Evolutionary conservation across 805 yeast species (phyloP).

Genomic region (Metschnikowia drakensbergensis): DNA sequence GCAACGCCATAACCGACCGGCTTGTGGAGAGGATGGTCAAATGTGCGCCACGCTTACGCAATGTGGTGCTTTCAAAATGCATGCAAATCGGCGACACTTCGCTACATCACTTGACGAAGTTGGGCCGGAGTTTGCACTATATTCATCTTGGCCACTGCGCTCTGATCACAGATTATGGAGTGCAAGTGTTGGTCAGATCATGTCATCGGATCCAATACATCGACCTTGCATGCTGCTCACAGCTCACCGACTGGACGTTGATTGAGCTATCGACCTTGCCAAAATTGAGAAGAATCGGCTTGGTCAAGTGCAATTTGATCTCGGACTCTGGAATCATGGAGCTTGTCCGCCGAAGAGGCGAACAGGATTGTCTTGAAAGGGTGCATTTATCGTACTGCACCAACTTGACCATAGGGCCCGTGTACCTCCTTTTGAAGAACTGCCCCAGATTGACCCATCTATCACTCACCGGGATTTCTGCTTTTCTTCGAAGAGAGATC

Average conservation of each 20-base stretch:
- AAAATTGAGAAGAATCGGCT: constrained; percentile 81
- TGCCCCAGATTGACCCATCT: constrained; percentile 88
- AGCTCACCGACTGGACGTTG: constrained; percentile 79
- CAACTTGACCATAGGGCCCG: constrained; percentile 72
- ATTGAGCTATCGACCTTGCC: constrained; percentile 73
- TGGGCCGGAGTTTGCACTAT: constrained; percentile 80
- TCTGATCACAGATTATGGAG: constrained; percentile 86
- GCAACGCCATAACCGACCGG: constrained; percentile 75
- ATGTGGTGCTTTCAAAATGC: constrained; percentile 88
- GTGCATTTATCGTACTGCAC: constrained; percentile 92
- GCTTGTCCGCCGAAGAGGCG: constrained; percentile 62
- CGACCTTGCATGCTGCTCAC: constrained; percentile 92
- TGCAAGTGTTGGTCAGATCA: constrained; percentile 62
- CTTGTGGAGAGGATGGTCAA: constrained; percentile 67
- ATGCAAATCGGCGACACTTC: constrained; percentile 79
- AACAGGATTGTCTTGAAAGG: constrained; percentile 81
- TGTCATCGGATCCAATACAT: constrained; percentile 88
- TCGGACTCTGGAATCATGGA: constrained; percentile 78
- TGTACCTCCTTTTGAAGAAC: constrained; percentile 64
- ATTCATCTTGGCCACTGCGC: constrained; percentile 93
- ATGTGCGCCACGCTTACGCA: constrained; percentile 81
- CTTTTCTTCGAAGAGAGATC: constrained; percentile 84
- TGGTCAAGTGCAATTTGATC: constrained; percentile 85
- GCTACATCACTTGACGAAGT: constrained; percentile 60
- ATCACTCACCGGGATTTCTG: constrained; percentile 85